Evolutionary conservation across 805 yeast genomes (phyloP), one percentile per base, ranked within the genome.

Genomic region (Zygoascus bituminiphila): DNA sequence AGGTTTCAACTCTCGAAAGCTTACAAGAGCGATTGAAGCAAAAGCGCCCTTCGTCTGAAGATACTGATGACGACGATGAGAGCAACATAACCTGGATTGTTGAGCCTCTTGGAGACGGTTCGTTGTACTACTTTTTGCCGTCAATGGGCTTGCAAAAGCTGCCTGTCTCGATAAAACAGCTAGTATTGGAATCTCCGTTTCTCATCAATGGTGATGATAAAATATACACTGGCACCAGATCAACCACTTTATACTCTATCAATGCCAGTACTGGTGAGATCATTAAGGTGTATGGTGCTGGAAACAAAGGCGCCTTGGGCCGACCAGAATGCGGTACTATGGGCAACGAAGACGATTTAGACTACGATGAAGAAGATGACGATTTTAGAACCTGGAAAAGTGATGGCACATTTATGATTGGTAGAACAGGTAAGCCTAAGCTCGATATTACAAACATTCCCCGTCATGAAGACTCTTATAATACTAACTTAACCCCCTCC

Each of bases 21-120:
- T 23, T 47, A 14, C 33, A 42, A 17, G 39, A 21, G 24, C 24
- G 31, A 23, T 7, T 29, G 33, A 29, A 29, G n/a, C 17, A 29
- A 22, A 40, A 47, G 15, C 10, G 15, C 9, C 22, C 45, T 22
- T n/a, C 42, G 15, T 25, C 40, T 35, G 49, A 36, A 50, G 62
- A 49, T 9, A 68, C 57, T 20, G 62, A 63, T 2, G 69, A 70
- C 17, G 39, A 10, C 39, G 44, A 36, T 20, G 47, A 48, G 17
- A 12, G 19, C 5, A 69, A 70, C 19, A 57, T 74, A 45, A 76
- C 82, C 0, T 85, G 97, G 91, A 81, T 91, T 46, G 91, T 93
- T 1, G 98, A 93, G 57, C 98, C 98, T 0, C 77, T 75, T 54
- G 82, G 81, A 4, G 95, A 85, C 50, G 98, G 98, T 1, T 70